Conservation (phyloP, 441 rosid genomes). For the Flueggea neowawraea region DNA sequence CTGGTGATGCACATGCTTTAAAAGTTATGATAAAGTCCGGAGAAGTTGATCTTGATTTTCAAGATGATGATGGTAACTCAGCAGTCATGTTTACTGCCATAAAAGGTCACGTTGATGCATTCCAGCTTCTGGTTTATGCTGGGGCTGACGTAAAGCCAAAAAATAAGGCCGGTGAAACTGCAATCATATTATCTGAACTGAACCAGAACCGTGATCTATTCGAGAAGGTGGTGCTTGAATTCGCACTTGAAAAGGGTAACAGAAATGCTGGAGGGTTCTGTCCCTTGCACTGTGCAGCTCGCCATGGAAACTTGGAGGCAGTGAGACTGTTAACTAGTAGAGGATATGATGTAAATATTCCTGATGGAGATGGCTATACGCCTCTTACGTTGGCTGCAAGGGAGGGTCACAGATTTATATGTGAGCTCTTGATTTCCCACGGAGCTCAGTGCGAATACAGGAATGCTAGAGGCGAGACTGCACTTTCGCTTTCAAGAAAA, state of each 20-base stretch:
- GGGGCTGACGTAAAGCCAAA: constrained; percentile 84
- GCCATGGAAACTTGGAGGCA: constrained; percentile 78
- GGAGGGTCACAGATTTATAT: constrained; percentile 62
- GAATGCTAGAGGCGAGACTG: constrained; percentile 67
- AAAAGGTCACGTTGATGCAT: constrained; percentile 76
- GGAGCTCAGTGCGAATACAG: constrained; percentile 64
- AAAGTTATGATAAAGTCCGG: constrained; percentile 38
- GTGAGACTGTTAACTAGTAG: constrained; percentile 58
- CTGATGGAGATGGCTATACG: constrained; percentile 76
- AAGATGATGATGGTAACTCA: constrained; percentile 77
- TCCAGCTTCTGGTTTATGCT: constrained; percentile 68
- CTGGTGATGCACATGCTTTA: constrained; percentile 71
- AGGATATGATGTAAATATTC: constrained; percentile 75
- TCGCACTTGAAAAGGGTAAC: constrained; percentile 81
- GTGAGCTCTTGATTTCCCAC: constrained; percentile 53
- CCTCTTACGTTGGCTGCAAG: constrained; percentile 97
- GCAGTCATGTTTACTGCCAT: constrained; percentile 86
- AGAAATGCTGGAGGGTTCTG: constrained; percentile 70
- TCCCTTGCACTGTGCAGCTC: constrained; percentile 93
- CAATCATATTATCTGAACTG: constrained; percentile 58
- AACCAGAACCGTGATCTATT: constrained; percentile 60
- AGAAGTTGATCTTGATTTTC: constrained; percentile 57
- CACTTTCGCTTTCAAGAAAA: constrained; percentile 53
- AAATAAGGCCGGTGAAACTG: constrained; percentile 75
- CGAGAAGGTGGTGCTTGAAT: constrained; percentile 96